A percentile compares a stretch with the other conserved stretches of the same genome.
Conservation (phyloP, 1,284 basidiomycete species). For the Ceratobasidium sp. region DNA sequence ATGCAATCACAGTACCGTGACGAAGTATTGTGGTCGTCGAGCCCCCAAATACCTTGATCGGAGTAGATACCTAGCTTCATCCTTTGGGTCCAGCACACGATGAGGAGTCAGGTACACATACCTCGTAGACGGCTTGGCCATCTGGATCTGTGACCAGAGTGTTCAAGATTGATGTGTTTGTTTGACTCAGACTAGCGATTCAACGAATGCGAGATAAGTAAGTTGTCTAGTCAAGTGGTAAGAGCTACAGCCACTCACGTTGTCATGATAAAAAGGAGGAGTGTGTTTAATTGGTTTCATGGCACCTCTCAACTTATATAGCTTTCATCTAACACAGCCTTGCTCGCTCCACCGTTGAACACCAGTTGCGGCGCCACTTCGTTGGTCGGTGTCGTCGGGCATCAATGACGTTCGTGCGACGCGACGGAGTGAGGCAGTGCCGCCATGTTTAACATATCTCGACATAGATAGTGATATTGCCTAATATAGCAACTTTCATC, state of each 20-base stretch:
- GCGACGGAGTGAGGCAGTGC: too few species aligned
- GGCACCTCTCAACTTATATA: background rate
- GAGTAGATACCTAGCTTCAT: constrained; percentile 3
- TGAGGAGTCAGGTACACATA: background rate
- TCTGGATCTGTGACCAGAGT: background rate
- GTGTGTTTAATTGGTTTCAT: background rate
- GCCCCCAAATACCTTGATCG: background rate
- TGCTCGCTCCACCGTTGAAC: too few species aligned
- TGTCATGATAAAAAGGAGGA: background rate
- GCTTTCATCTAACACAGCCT: background rate
- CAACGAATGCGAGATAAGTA: background rate
- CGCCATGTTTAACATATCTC: too few species aligned
- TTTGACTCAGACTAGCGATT: background rate
- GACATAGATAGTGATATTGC: too few species aligned
- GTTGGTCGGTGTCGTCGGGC: too few species aligned
- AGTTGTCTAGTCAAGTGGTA: background rate
- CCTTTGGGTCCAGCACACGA: background rate
- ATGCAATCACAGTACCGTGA: background rate
- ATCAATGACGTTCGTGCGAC: too few species aligned
- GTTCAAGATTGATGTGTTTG: constrained; percentile 12
- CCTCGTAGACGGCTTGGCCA: constrained; percentile 8
- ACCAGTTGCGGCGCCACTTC: too few species aligned
- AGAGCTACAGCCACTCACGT: background rate
- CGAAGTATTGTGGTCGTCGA: background rate
- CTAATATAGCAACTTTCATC: too few species aligned